Base-by-base conservation (phyloP, 2,329 filamentous ascomycete genomes). In the Esteya vermicola region DNA sequence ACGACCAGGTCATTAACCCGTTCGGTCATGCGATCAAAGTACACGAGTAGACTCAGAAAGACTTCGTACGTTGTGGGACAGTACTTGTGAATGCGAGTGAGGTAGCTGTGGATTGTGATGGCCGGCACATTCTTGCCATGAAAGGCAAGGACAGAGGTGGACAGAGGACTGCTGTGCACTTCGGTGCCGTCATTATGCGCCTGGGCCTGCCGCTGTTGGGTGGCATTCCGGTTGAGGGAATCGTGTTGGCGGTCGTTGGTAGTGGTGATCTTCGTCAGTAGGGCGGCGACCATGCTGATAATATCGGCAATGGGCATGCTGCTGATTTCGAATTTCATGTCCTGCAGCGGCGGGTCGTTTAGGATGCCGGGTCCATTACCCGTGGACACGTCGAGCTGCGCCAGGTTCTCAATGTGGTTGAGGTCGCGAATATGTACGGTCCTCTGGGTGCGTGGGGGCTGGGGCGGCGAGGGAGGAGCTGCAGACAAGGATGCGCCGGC, bases 21-120 rank as follows among this genome's bases (percentile, higher is more conserved):
- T 57, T 96, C 91, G 33, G 89, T 95, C 91, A 98, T 98, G 46
- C 91, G 82, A 57, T 98, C 91, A 60, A 98, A 98, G 60, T 96
- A 98, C 25, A 98, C 88, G 41, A 98, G 64, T 52, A 98, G 62
- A 55, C 88, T 95, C 44, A 98, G 64, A 55, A 98, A 98, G 0
- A 98, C 91, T 60, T 98, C 91, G 56, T 94, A 98, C 1, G 91
- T 96, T 6, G 91, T 96, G 1, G 91, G 91, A 54, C 91, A 98
- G 62, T 98, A 98, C 63, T 95, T 95, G 63, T 98, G 89, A 56
- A 98, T 96, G 44, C 91, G 79, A 52, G 81, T 89, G 39, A 98
- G 65, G 53, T 98, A 98, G 68, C 86, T 96, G 45, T 93, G 67
- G 45, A 98, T 96, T 18, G 88, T 94, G 52, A 98, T 98, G 54